Base-by-base conservation (phyloP, 2,329 filamentous ascomycete genomes). In the Achaetomium macrosporum region DNA sequence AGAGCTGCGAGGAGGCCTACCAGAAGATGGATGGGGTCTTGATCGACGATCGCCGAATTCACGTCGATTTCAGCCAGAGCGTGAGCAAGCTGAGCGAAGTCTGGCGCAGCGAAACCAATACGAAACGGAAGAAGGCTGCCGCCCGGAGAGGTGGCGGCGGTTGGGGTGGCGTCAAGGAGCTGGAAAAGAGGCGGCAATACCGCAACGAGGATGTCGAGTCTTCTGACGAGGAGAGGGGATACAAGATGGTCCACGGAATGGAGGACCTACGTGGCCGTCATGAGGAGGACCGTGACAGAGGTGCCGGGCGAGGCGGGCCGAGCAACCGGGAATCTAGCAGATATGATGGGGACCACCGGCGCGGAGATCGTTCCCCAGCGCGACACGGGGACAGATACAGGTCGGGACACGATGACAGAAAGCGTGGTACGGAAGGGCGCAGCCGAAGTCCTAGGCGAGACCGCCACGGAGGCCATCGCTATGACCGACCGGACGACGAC, bases 11-110 rank as follows among this genome's bases (percentile, higher is more conserved):
- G 71, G 83, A 88, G 48, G 93, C 93, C 2, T 99, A 96, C 66
- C 93, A 95, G 74, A 99, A 99, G 73, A 99, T 99, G 93, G 90
- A 99, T 68, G 90, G 87, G 2, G 92, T 97, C 1, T 74, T 99
- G 51, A 97, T 99, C 59, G 93, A 99, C 64, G 93, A 99, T 63
- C 88, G 96, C 59, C 85, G 93, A 40, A 99, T 99, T 58, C 93
- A 99, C 66, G 93, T 99, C 51, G 93, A 99, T 71, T 99, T 99
- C 70, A 96, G 91, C 11, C 93, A 99, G 73, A 96, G 90, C 66
- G 93, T 91, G 56, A 81, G 84, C 57, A 92, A 90, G 66, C 73
- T 99, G 8, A 93, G 90, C 42, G 89, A 95, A 57, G 84, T 85
- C 15, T 99, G 93, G 93, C 81, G 93, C 57, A 86, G 83, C 55